Percentiles rank a stretch among this genome's conserved stretches.
Conservation (phyloP, 805 yeast genomes). For the Teunomyces pallodes region DNA sequence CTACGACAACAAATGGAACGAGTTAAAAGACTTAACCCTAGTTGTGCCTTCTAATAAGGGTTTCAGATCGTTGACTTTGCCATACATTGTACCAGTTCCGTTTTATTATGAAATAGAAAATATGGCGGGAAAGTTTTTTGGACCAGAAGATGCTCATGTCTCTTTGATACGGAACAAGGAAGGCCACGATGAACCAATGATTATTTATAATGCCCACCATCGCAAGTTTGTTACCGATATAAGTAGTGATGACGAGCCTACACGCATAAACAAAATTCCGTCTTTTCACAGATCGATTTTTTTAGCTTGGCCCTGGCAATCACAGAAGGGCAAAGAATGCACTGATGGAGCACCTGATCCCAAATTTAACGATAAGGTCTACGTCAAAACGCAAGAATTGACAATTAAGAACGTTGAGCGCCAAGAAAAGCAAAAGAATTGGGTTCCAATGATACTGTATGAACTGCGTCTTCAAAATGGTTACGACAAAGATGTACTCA, state of each 20-base stretch:
- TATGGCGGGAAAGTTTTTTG: constrained; percentile 25
- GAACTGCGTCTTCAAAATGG: constrained; percentile 17
- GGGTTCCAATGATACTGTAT: constrained; percentile 39
- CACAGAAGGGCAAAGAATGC: constrained; percentile 26
- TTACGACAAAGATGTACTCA: constrained; percentile 26
- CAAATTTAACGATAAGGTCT: constrained; percentile 14
- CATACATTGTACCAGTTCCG: constrained; percentile 30
- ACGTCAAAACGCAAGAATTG: constrained; percentile 20
- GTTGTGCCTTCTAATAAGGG: constrained; percentile 18
- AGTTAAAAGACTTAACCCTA: constrained; percentile 15
- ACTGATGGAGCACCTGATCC: constrained; percentile 17
- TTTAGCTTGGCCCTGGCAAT: constrained; percentile 31
- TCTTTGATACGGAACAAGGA: constrained; percentile 28
- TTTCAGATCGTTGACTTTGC: constrained; percentile 16
- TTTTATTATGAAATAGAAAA: constrained; percentile 19
- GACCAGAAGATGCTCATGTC: constrained; percentile 54
- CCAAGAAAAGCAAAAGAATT: constrained; percentile 29
- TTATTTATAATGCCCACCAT: constrained; percentile 39
- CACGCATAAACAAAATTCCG: background rate
- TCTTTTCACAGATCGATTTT: constrained; percentile 28
- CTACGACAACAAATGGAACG: constrained; percentile 22
- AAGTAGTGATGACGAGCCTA: constrained; percentile 2
- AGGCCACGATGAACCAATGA: constrained; percentile 45
- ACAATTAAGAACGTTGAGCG: constrained; percentile 8
- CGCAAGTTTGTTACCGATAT: constrained; percentile 9